phyloP scores from a whole-genome alignment of 2,329 filamentous ascomycete species.

The Colletotrichum lini region DNA sequence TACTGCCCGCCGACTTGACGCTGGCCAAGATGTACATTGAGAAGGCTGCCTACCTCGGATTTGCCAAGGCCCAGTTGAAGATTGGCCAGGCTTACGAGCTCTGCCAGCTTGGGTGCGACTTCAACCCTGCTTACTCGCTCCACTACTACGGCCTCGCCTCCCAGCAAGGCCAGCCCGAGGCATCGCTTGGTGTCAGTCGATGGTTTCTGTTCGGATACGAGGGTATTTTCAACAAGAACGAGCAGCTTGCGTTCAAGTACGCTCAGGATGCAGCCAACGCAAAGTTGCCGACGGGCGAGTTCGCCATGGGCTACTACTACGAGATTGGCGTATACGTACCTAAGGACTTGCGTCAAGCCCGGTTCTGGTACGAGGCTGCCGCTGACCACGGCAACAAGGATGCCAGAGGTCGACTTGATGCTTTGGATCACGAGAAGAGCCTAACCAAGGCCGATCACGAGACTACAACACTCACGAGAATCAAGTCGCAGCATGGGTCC shows the following conservation, averaged over 20 bases:
- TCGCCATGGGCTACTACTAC: conserved; percentile 96
- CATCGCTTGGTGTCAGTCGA: conserved; percentile 95
- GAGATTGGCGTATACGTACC: conserved; percentile 95
- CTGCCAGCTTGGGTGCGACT: conserved; percentile 93
- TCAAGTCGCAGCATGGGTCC: conserved; percentile 85
- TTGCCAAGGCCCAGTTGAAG: conserved; percentile 95
- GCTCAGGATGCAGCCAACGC: conserved; percentile 87
- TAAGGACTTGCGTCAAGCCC: conserved; percentile 86
- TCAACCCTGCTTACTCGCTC: conserved; percentile 90
- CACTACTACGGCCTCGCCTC: conserved; percentile 97
- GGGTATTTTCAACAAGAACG: conserved; percentile 93
- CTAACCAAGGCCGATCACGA: conserved; percentile 94
- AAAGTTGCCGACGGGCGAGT: conserved; percentile 91
- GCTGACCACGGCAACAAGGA: conserved; percentile 94
- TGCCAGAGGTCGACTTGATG: conserved; percentile 84
- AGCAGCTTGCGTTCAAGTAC: conserved; percentile 92
- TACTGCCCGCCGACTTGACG: conserved; percentile 79
- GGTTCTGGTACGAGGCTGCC: conserved; percentile 91
- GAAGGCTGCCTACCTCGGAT: conserved; percentile 95
- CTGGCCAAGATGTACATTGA: conserved; percentile 90
- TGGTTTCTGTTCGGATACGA: conserved; percentile 99
- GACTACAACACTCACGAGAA: conserved; percentile 87
- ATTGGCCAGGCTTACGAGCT: conserved; percentile 98
- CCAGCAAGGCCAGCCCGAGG: conserved; percentile 92
- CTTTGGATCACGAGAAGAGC: conserved; percentile 84